phyloP scores from a whole-genome alignment of 306 rosid species.

The Begonia loranthoides region DNA sequence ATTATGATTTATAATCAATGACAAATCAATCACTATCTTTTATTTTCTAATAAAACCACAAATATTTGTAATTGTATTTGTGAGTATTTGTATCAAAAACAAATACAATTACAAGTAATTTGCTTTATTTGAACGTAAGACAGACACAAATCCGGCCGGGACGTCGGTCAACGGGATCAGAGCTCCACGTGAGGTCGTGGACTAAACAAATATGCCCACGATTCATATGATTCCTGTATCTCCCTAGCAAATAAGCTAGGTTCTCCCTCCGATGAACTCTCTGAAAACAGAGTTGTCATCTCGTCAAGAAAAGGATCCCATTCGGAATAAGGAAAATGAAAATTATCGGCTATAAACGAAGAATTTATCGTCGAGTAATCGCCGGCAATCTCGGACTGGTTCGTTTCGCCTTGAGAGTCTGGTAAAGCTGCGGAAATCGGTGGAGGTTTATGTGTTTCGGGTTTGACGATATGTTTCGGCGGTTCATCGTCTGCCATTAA shows the following conservation, averaged over 20 bases:
- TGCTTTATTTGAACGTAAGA: too few relatives aligned
- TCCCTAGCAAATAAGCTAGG: constrained; percentile 18
- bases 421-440: not conserved
- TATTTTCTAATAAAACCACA: too few relatives aligned
- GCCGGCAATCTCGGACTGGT: constrained; percentile 5
- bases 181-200: constrained; percentile 66
- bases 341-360: constrained; percentile 23
- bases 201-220: constrained; percentile 30
- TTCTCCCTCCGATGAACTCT: not conserved
- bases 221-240: constrained; percentile 15
- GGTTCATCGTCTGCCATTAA: constrained; percentile 13
- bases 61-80: too few relatives aligned
- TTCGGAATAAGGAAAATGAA: constrained; percentile 19
- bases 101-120: too few relatives aligned
- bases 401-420: constrained; percentile 7
- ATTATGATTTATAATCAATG: too few relatives aligned
- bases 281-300: constrained; percentile 6
- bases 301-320: constrained; percentile 7
- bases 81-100: too few relatives aligned
- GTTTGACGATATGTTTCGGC: not conserved
- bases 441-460: not conserved
- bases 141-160: too few relatives aligned
- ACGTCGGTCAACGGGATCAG: constrained; percentile 8
- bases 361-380: constrained; percentile 13
- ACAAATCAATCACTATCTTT: too few relatives aligned